Percentiles rank a stretch among this genome's conserved stretches.
Conservation (phyloP, 352 stramenopile genomes). For the Elongisporangium undulatum region DNA sequence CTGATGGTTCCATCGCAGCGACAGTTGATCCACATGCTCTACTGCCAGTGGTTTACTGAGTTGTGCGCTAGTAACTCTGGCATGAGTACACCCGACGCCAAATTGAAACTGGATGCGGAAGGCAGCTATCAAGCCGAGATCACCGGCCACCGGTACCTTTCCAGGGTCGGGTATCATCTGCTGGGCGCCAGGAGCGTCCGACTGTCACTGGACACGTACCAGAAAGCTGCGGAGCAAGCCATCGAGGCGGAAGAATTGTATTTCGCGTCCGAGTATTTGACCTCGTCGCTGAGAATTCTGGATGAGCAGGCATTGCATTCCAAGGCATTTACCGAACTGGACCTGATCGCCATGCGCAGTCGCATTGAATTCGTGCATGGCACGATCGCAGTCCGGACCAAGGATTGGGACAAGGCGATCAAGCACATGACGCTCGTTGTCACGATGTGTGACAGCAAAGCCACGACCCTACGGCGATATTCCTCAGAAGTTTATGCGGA, state of each 20-base stretch:
- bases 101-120: too few relatives aligned
- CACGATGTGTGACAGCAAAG: slow-evolving; percentile 62
- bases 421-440: slow-evolving; percentile 62
- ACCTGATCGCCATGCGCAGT: slow-evolving; percentile 50
- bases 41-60: too few relatives aligned
- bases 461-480: slow-evolving; percentile 46
- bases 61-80: too few relatives aligned
- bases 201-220: slow-evolving; percentile 49
- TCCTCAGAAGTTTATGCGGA: too few relatives aligned
- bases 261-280: slow-evolving; percentile 70
- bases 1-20: slow-evolving; percentile 60
- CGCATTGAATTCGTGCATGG: slow-evolving; percentile 74
- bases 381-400: slow-evolving; percentile 63
- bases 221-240: slow-evolving; percentile 49
- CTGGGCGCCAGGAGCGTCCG: slow-evolving; percentile 47
- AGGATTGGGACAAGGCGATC: slow-evolving; percentile 60
- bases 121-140: too few relatives aligned
- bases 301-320: slow-evolving; percentile 37
- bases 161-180: slow-evolving; percentile 61
- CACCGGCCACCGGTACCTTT: slow-evolving; percentile 35
- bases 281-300: slow-evolving; percentile 64
- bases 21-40: slow-evolving; percentile 59
- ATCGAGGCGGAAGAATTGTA: slow-evolving; percentile 51
- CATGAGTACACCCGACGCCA: too few relatives aligned
- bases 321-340: slow-evolving; percentile 50